Evolutionary conservation across 805 yeast species (phyloP).

Genomic region (Torulaspora gathmanii): DNA sequence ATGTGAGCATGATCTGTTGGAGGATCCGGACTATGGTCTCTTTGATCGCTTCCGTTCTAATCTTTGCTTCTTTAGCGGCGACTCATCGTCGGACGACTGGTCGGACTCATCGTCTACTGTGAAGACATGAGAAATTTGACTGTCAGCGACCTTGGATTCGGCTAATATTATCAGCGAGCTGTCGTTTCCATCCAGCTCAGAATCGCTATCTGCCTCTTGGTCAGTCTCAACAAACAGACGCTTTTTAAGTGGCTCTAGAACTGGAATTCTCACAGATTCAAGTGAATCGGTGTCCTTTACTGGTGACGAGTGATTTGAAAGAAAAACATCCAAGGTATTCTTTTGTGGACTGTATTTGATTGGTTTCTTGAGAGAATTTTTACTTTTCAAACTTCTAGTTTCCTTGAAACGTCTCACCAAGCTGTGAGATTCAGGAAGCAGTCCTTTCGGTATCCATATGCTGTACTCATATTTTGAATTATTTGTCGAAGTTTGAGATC

Average conservation of each 20-base stretch:
- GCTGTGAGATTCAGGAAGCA: constrained; percentile 18
- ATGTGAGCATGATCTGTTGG: not conserved
- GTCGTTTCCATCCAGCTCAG: constrained; percentile 10
- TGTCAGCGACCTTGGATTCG: constrained; percentile 4
- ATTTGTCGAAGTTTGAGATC: constrained; percentile 19
- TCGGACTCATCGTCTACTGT: constrained; percentile 1
- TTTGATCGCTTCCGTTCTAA: not conserved
- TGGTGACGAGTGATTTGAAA: constrained; percentile 24
- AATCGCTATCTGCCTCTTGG: constrained; percentile 8
- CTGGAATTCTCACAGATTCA: not conserved
- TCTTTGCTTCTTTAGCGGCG: constrained; percentile 17
- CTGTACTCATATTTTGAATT: constrained; percentile 14
- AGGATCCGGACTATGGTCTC: not conserved
- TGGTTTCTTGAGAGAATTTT: constrained; percentile 5
- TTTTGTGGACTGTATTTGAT: constrained; percentile 18
- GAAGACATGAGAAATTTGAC: constrained; percentile 1
- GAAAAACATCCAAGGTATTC: constrained; percentile 26
- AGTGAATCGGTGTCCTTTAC: constrained; percentile 7
- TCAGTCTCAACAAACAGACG: constrained; percentile 24
- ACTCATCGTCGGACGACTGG: constrained; percentile 1
- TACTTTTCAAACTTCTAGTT: constrained; percentile 2
- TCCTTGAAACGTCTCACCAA: constrained; percentile 15
- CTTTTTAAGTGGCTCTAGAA: constrained; percentile 13
- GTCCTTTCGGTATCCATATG: constrained; percentile 23
- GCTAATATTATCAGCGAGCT: constrained; percentile 24